Evolutionary conservation across 1,284 basidiomycete species (phyloP).

Genomic region (Leccinum angustisporum): DNA sequence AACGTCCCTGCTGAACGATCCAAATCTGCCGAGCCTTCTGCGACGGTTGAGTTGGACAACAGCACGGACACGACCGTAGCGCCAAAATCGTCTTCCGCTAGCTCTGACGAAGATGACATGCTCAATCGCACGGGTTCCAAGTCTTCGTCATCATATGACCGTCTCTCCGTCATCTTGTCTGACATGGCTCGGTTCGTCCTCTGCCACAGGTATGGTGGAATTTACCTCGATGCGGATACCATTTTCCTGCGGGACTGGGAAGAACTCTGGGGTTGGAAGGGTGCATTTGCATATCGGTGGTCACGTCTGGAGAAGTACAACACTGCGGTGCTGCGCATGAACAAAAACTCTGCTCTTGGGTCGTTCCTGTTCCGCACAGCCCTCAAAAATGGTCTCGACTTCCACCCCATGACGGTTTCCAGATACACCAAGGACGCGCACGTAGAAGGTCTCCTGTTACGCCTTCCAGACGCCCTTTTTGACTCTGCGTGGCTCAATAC

Average conservation of each 20-base stretch:
- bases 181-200: conserved; percentile 88
- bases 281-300: conserved; percentile 88
- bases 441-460: conserved; percentile 69
- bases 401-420: conserved; percentile 85
- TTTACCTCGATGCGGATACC: conserved; percentile 87
- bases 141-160: conserved; percentile 73
- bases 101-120: conserved; percentile 53
- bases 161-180: conserved; percentile 79
- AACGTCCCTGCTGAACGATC: conserved; percentile 48
- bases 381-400: conserved; percentile 82
- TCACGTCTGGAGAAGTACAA: conserved; percentile 80
- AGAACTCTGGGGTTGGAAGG: conserved; percentile 85
- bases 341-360: conserved; percentile 78
- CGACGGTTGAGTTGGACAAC: conserved; percentile 20
- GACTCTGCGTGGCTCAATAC: conserved; percentile 87
- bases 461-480: conserved; percentile 82
- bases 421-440: conserved; percentile 78
- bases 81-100: conserved; percentile 27
- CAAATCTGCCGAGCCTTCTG: conserved; percentile 23
- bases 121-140: conserved; percentile 76
- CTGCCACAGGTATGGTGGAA: conserved; percentile 83
- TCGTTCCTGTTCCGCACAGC: conserved; percentile 84
- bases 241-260: conserved; percentile 90
- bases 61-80: conserved; percentile 22
- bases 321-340: conserved; percentile 82